Base-by-base conservation (phyloP, 2,329 filamentous ascomycete species). In the Calonectria honghensis region DNA sequence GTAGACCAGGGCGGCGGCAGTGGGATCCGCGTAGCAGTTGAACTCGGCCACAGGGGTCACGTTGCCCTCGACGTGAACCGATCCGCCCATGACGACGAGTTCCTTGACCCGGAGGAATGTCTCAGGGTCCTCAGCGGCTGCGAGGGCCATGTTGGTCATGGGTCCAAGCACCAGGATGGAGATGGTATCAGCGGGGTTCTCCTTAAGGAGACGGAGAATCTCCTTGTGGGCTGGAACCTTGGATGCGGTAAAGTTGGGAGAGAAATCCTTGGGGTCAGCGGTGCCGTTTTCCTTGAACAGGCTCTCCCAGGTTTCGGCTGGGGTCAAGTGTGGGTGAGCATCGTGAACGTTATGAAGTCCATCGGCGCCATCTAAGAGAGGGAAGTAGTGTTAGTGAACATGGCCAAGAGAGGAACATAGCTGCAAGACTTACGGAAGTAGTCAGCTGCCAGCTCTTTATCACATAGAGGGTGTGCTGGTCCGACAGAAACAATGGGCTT, bases 1-100 rank as follows among this genome's bases (percentile, higher is more conserved):
- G 81, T 93, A 96, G 24, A 97, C 90, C 18, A 94, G 90, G 14
- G 95, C 94, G 0, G 94, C 91, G 35, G 95, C 94, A 51, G 95
- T 90, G 27, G 94, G 89, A 83, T 99, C 97, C 73, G 97, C 96
- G 82, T 95, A 98, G 72, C 94, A 94, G 88, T 99, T 99, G 90
- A 99, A 99, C 84, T 99, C 97, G 76, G 95, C 95, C 16, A 94
- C 91, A 2, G 97, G 96, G 59, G 92, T 93, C 81, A 95, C 92
- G 84, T 99, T 99, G 79, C 97, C 97, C 66, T 93, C 90, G 57
- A 92, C 87, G 73, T 94, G 89, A 69, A 99, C 91, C 31, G 95
- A 93, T 74, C 97, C 97, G 73, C 96, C 97, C 97, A 99, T 99
- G 61, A 98, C 94, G 5, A 98, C 93, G 4, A 99, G 91, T 85